These are phyloP conservation scores for Plasmodium malariae DNA, from an alignment of 169 alveolate genomes.

Conservation along the genomic window DNA sequence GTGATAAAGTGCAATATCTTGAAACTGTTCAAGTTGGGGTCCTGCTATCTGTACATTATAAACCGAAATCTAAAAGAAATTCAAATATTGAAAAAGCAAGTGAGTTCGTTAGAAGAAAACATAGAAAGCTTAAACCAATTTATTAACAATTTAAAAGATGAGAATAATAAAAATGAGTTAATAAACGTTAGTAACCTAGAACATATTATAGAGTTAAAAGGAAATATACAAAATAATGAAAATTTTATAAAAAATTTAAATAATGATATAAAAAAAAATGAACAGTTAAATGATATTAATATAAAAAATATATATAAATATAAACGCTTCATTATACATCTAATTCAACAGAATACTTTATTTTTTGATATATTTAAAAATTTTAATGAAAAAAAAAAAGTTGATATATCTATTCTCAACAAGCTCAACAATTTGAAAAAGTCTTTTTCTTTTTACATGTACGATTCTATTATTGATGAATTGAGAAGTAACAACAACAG, in stretches of 20 bases:
- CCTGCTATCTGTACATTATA: slow-evolving; percentile 57
- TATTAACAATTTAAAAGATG: slow-evolving; percentile 28
- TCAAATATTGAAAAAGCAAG: slow-evolving; percentile 20
- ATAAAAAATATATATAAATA: slow-evolving; percentile 8
- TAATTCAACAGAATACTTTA: slow-evolving; percentile 17
- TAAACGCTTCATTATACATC: slow-evolving; percentile 28
- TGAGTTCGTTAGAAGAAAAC: slow-evolving; percentile 15
- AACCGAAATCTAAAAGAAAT: slow-evolving; percentile 68
- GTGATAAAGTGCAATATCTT: slow-evolving; percentile 42
- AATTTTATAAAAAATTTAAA: slow-evolving; percentile 7
- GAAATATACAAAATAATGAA: slow-evolving; percentile 23
- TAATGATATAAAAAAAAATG: slow-evolving; percentile 28
- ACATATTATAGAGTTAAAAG: slow-evolving; percentile 23
- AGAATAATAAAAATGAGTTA: slow-evolving; percentile 31
- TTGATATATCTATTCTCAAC: slow-evolving; percentile 4
- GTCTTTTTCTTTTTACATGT: neutral
- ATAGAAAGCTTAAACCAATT: slow-evolving; percentile 27
- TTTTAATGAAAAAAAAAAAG: neutral
- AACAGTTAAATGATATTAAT: slow-evolving; percentile 18
- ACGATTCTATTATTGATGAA: slow-evolving; percentile 18
- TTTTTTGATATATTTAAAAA: slow-evolving; percentile 44
- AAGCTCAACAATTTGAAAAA: slow-evolving; percentile 11
- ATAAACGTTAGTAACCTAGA: slow-evolving; percentile 14
- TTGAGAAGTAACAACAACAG: neutral
- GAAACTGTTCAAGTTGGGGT: slow-evolving; percentile 41